Conservation (phyloP, 2,329 filamentous ascomycete genomes). For the Colletotrichum karsti region DNA sequence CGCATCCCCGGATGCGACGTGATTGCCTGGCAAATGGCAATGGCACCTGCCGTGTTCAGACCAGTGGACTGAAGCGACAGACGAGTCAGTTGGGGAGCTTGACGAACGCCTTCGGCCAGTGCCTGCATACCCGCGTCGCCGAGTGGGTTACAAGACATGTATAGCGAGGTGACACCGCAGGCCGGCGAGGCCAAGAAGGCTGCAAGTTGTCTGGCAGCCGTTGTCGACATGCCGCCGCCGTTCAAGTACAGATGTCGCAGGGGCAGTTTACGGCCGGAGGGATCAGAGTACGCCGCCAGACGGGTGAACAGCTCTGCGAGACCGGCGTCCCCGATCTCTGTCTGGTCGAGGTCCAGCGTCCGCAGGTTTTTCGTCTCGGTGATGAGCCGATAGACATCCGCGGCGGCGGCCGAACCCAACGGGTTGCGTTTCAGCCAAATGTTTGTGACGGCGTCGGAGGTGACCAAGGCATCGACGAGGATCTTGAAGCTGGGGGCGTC, state of each 20-base stretch:
- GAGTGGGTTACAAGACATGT: conserved; percentile 48
- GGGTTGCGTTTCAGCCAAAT: conserved; percentile 65
- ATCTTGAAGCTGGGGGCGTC: conserved; percentile 48
- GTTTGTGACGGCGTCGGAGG: conserved; percentile 53
- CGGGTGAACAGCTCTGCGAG: conserved; percentile 51
- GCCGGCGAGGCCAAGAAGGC: conserved; percentile 41
- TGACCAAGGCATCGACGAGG: conserved; percentile 54
- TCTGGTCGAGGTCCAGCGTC: conserved; percentile 63
- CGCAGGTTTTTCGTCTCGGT: conserved; percentile 50
- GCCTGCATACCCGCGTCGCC: conserved; percentile 40
- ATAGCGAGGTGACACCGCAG: conserved; percentile 44
- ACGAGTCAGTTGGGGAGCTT: conserved; percentile 43
- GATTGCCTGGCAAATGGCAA: conserved; percentile 46
- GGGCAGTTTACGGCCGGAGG: conserved; percentile 36
- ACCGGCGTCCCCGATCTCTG: conserved; percentile 57
- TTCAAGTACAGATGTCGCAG: conserved; percentile 47
- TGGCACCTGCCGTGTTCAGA: conserved; percentile 47
- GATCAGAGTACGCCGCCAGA: conserved; percentile 40
- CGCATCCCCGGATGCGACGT: conserved; percentile 43
- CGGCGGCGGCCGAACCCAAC: conserved; percentile 46
- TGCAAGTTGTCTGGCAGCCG: conserved; percentile 40
- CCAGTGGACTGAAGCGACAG: conserved; percentile 53
- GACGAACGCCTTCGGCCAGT: conserved; percentile 40
- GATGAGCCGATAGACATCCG: conserved; percentile 53
- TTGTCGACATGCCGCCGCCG: conserved; percentile 42